Base-by-base conservation (phyloP, 1,139 yeast genomes). In the Geotrichum candidum region DNA sequence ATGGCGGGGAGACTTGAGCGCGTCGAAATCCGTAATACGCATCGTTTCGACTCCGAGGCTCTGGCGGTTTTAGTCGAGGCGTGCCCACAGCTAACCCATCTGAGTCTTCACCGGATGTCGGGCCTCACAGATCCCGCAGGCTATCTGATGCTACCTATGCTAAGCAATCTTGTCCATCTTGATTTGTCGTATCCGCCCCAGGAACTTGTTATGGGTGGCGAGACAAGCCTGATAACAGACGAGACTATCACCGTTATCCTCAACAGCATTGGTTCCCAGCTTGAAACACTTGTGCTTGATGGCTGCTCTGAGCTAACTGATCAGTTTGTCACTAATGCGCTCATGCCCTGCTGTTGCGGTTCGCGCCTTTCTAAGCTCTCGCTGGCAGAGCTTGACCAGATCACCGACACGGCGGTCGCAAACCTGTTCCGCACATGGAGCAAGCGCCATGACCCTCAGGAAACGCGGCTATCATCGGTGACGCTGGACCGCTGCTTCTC, bases 251-350 rank as follows among this genome's bases (percentile, higher is more conserved):
- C 86, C n/a, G 84, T 84, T 59, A 75, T 90, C 1, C 70, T 90
- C 59, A 82, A 86, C 2, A 78, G 81, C 22, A 80, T 85, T 51
- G 94, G 96, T 3, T 81, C 81, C n/a, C 78, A 84, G 1, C 73
- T 94, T 55, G 78, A 77, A 53, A 74, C 80, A 1, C 76, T 94
- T 51, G 79, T 80, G 35, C 76, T 94, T 15, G 90, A 87, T 70
- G 95, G 95, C 0, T 90, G 96, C 68, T 72, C 86, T 0, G 84
- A 78, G 6, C 75, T 94, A 48, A 87, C 96, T 0, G 96, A 90
- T 70, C 75, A 74, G 7, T 80, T 84, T 63, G 68, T 89, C 22
- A 70, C 78, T 6, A 84, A 84, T 55, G 92, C 92, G 0, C 68
- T 90, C 6, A 76, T 80, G 45, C 82, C 82, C 41, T 65, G 84